Evolutionary conservation across 352 stramenopile genomes (phyloP), one percentile per base, ranked within the genome.

Genomic region (Aphanomyces stellatus): DNA sequence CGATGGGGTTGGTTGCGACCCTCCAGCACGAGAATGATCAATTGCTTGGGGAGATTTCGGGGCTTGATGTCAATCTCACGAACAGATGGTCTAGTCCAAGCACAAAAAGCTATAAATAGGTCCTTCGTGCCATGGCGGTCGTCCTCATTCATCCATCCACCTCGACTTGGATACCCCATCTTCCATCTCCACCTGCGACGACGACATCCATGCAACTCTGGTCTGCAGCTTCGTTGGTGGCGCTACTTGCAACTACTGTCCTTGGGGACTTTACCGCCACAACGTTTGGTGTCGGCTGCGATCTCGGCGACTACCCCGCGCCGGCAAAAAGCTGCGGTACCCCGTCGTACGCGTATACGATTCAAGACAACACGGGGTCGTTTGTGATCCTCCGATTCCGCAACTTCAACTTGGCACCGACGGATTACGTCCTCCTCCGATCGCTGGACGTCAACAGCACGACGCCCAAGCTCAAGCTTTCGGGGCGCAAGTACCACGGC

Each of bases 391-490:
- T 67, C 17, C 60, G 48, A 8, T 67, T 67, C 27, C 1, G 19
- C 10, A 25, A 40, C 24, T 67, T 67, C 28, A 37, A 37, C 11
- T 24, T 67, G 31, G 40, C 60, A 42, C 28, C 17, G 5, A 60
- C 28, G 7, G 60, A 67, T 33, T 67, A 67, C 42, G 17, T 67
- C 24, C n/a, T 67, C 22, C 42, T 67, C 5, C 25, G 28, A 8
- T 42, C 28, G n/a, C 24, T 30, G 6, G 41, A 46, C 2, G 57
- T 25, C 19, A 28, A 30, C 2, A 37, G 17, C 1, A 28, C 33
- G 19, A n/a, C n/a, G n/a, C n/a, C n/a, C n/a, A n/a, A n/a, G n/a
- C 22, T 35, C 22, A 49, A 51, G 0, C 4, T 64, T 3, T 64
- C 17, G 5, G 35, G 37, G 19, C 8, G 13, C 8, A 35, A 46